Evolutionary conservation across 2,329 filamentous ascomycete genomes (phyloP), one percentile per base, ranked within the genome.

Genomic region (Fusarium hostae): DNA sequence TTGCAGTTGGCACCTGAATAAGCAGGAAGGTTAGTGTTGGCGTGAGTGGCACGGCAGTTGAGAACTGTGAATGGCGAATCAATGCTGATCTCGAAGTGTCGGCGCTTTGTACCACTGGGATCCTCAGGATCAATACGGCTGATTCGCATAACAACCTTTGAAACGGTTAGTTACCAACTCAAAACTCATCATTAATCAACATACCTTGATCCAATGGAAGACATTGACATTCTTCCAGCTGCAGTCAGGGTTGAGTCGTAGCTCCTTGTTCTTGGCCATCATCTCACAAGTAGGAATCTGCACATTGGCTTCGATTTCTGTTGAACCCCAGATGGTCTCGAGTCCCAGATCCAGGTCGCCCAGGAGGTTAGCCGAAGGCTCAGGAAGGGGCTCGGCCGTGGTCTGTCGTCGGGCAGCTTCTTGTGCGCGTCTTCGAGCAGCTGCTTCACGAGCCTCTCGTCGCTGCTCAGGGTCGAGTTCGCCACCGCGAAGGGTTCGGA

Each of bases 71-170:
- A 95, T 2, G 95, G 95, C 3, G 94, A 97, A 81, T 98, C 95
- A 75, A 98, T 98, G 73, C 94, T 97, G 76, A 97, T 97, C 81
- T 98, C 95, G 74, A 97, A 98, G 79, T 97, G 95, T 37, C 94
- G 89, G 70, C 94, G 89, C 78, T 95, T 95, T 70, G 84, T 87
- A 39, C 87, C 87, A 2, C 85, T 86, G 1, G 94, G 90, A 76
- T 97, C 93, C 15, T 91, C 89, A 41, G 91, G 88, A 75, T 97
- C 95, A 18, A 92, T 85, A 75, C 94, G 94, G 34, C 94, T 97
- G 50, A 98, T 91, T 57, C 95, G 92, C 90, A 98, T 93, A 68
- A 97, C 94, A 77, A 97, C 94, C 93, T 95, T 62, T 76, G 62
- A 39, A 32, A 47, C 9, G 11, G n/a, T 58, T 40, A 67, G 55